These are phyloP conservation scores for Pisolithus thermaeus DNA, from an alignment of 1,284 basidiomycete species.

Conservation along the genomic window DNA sequence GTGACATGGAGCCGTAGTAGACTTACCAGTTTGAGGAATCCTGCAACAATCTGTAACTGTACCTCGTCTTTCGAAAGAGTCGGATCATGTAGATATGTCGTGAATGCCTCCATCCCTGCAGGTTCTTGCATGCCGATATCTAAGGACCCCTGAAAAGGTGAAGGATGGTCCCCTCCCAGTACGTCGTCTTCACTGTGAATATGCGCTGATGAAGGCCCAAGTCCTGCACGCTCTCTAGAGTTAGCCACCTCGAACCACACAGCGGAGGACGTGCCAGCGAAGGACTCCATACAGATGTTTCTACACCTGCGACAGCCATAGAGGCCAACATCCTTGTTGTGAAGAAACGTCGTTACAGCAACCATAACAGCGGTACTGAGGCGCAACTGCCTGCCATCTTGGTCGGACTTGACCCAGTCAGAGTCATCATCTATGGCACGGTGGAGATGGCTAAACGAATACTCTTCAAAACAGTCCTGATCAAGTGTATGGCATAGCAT, in stretches of 20 bases:
- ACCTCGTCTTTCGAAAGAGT: background rate
- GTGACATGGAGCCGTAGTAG: too few species aligned
- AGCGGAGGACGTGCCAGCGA: background rate
- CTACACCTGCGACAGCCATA: background rate
- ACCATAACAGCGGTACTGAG: background rate
- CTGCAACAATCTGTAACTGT: background rate
- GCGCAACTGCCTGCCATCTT: too few species aligned
- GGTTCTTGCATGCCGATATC: background rate
- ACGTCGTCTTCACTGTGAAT: too few species aligned
- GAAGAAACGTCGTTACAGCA: background rate
- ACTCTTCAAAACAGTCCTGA: background rate
- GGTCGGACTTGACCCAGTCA: background rate
- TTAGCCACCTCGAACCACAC: background rate
- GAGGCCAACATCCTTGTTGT: background rate
- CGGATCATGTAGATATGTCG: background rate
- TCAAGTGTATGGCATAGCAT: background rate
- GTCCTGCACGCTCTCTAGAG: background rate
- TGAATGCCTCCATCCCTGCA: background rate
- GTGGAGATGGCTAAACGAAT: background rate
- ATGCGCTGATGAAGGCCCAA: background rate
- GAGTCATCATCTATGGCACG: too few species aligned
- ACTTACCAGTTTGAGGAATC: background rate
- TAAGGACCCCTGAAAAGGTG: background rate
- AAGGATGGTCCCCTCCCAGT: background rate
- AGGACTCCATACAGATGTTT: background rate